phyloP scores from a whole-genome alignment of 768 basidiomycete genomes.

The Russula brevipes region DNA sequence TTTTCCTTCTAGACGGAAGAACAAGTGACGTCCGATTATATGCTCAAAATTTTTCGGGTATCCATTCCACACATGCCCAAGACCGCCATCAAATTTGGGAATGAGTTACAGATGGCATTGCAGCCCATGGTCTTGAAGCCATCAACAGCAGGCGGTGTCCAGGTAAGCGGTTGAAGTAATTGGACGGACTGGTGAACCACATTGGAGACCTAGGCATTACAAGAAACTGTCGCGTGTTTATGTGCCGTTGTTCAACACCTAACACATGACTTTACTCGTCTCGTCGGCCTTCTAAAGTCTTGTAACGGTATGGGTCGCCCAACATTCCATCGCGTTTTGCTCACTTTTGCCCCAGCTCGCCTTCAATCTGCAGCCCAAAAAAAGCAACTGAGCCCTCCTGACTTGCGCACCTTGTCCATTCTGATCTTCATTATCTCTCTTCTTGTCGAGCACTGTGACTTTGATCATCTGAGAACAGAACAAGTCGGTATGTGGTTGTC shows the following conservation, averaged over 20 bases:
- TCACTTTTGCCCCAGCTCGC: conserved; percentile 42
- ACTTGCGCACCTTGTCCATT: conserved; percentile 54
- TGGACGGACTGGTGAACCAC: not conserved
- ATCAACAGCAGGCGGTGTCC: conserved; percentile 56
- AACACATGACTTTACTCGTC: conserved; percentile 76
- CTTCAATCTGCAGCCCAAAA: conserved; percentile 53
- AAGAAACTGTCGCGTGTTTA: conserved; percentile 91
- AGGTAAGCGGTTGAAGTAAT: conserved; percentile 39
- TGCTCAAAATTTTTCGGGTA: conserved; percentile 82
- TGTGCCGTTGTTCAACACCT: conserved; percentile 79
- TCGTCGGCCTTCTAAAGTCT: conserved; percentile 77
- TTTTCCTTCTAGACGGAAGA: conserved; percentile 63
- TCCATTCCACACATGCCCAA: conserved; percentile 87
- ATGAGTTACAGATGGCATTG: conserved; percentile 73
- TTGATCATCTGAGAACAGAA: conserved; percentile 68
- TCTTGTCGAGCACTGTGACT: conserved; percentile 84
- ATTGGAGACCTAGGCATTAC: conserved; percentile 55
- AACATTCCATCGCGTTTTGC: not conserved
- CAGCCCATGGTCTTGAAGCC: conserved; percentile 93
- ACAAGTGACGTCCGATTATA: conserved; percentile 73
- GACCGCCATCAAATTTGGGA: conserved; percentile 82
- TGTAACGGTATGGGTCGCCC: conserved; percentile 59
- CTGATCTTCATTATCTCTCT: conserved; percentile 81
- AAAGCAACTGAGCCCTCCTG: conserved; percentile 42
- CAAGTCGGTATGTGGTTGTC: conserved; percentile 45